Evolutionary conservation across 192 early-diverging fungal species (phyloP), one percentile per base, ranked within the genome.

Genomic region (Lobulomyces angularis): DNA sequence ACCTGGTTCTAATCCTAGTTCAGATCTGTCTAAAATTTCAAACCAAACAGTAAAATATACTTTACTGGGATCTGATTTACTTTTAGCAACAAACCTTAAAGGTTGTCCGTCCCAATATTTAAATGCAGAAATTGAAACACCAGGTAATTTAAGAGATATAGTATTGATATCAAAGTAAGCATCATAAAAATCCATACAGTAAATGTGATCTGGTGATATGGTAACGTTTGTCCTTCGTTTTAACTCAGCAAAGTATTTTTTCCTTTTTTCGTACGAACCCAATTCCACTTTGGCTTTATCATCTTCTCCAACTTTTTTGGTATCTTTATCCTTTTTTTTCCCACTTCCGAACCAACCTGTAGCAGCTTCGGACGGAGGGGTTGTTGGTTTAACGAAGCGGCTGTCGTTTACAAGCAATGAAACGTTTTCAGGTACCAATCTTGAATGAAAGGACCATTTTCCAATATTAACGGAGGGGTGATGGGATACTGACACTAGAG

Each of bases 181-280:
- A 27, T 65, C 46, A 48, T 67, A 68, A 23, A 53, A 58, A 27
- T 68, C 65, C 46, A 58, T 47, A 33, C 36, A 40, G 46, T 62
- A 68, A 9, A 63, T 32, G 2, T 51, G 9, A 24, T 58, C 50
- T 3, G 54, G 24, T n/a, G 27, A 26, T 22, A 68, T 11, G 3
- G 12, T 36, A 17, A 51, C 41, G 9, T 18, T 21, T 26, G 43
- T 27, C 6, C 59, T 35, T 8, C 48, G 35, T 8, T n/a, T n/a
- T 9, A 27, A 6, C 19, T 45, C 38, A 12, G 24, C 18, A 51
- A 66, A 66, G 16, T 41, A 41, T 3, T 43, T 62, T 44, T 66
- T 56, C 3, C 62, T 45, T 31, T 63, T 63, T 29, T 65, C 62
- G 37, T 64, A 65, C 16, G 54, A 25, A 1, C 45, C 25, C 9